Percentiles rank a stretch among this genome's conserved stretches.
These are phyloP conservation scores for Rhizodiscina lignyota DNA, from an alignment of 495 filamentous ascomycete genomes.

Conservation along the genomic window DNA sequence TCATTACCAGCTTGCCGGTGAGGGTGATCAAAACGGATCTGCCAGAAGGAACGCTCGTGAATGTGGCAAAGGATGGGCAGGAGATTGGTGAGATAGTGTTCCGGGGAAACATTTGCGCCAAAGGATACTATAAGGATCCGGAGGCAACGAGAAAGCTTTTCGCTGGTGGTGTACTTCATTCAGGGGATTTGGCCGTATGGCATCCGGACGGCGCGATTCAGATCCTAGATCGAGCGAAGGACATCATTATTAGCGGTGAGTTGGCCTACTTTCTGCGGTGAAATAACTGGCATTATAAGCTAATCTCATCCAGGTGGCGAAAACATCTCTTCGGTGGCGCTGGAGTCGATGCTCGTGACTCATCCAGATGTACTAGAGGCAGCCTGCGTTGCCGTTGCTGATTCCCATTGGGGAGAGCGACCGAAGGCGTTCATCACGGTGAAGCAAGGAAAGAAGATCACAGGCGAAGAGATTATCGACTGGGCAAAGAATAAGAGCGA, in stretches of 20 bases:
- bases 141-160: slow-evolving; percentile 81
- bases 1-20: slow-evolving; percentile 64
- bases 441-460: slow-evolving; percentile 38
- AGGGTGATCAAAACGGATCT: slow-evolving; percentile 70
- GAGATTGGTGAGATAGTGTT: slow-evolving; percentile 95
- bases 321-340: slow-evolving; percentile 86
- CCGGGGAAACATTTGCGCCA: slow-evolving; percentile 77
- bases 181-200: slow-evolving; percentile 85
- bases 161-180: slow-evolving; percentile 71
- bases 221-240: slow-evolving; percentile 87
- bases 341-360: slow-evolving; percentile 80
- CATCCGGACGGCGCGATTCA: slow-evolving; percentile 78
- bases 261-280: slow-evolving; percentile 3
- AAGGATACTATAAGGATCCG: slow-evolving; percentile 80
- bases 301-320: slow-evolving; percentile 51
- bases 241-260: slow-evolving; percentile 94
- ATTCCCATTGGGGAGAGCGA: slow-evolving; percentile 85
- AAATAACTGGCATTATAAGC: not conserved
- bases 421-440: slow-evolving; percentile 89
- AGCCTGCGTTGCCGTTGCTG: slow-evolving; percentile 75
- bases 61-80: slow-evolving; percentile 64
- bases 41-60: slow-evolving; percentile 45
- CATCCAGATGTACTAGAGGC: slow-evolving; percentile 84
- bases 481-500: slow-evolving; percentile 68
- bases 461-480: slow-evolving; percentile 55